These are phyloP conservation scores for Dryadomyces quercivorus DNA, from an alignment of 2,329 filamentous ascomycete species.

Conservation along the genomic window DNA sequence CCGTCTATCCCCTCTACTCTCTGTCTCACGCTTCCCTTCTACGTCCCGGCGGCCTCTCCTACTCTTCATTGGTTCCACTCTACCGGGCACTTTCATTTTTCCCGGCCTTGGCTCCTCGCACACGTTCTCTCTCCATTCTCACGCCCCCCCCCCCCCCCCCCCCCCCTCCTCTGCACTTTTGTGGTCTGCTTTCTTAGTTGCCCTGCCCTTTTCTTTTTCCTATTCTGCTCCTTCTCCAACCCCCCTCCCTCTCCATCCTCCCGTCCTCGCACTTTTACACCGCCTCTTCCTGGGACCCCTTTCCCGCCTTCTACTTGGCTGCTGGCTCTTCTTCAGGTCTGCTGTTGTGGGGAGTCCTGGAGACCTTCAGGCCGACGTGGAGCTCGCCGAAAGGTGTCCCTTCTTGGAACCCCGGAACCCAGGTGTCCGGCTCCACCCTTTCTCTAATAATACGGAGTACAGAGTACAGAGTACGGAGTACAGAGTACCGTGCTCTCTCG, in stretches of 20 bases:
- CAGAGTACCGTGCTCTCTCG: neutral
- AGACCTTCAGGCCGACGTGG: neutral
- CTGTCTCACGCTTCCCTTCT: too few relatives aligned
- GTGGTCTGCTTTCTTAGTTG: neutral
- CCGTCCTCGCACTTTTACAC: neutral
- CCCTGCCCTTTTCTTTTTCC: neutral
- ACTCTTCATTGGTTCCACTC: too few relatives aligned
- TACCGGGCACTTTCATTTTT: too few relatives aligned
- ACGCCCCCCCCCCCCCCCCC: neutral
- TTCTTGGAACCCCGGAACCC: neutral
- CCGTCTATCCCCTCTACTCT: too few relatives aligned
- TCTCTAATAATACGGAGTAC: neutral
- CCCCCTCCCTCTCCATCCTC: neutral
- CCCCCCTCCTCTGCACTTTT: too few relatives aligned
- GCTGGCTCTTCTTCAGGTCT: neutral
- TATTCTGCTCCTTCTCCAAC: neutral
- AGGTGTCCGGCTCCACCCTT: neutral
- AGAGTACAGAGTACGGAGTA: neutral
- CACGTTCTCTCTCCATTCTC: neutral
- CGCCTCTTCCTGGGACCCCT: neutral
- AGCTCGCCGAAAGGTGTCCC: neutral
- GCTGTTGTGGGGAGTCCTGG: neutral
- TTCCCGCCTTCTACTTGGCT: neutral
- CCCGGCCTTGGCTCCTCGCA: too few relatives aligned
- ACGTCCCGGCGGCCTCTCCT: too few relatives aligned